phyloP scores from a whole-genome alignment of 2,329 filamentous ascomycete genomes.

The Fusarium siculi region DNA sequence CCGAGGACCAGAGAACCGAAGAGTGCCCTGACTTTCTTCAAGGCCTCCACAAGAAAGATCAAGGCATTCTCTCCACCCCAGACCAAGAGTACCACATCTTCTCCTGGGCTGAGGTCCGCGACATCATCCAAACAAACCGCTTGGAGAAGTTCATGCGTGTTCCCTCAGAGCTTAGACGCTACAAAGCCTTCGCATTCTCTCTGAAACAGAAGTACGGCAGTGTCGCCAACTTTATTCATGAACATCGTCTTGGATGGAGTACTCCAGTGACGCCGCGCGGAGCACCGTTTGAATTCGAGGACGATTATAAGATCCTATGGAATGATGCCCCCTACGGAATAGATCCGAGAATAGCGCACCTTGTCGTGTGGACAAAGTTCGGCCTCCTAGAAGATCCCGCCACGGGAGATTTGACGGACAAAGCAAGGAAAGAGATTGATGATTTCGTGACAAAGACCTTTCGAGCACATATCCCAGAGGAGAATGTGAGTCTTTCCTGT shows the following conservation, averaged over 20 bases:
- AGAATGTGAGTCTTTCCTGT: slow-evolving; percentile 59
- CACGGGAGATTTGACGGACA: slow-evolving; percentile 74
- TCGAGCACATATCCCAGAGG: slow-evolving; percentile 58
- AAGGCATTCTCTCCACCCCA: slow-evolving; percentile 73
- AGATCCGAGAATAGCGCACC: slow-evolving; percentile 79
- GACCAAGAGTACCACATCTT: slow-evolving; percentile 72
- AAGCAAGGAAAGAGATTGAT: slow-evolving; percentile 73
- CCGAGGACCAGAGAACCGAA: slow-evolving; percentile 66
- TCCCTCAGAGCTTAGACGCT: slow-evolving; percentile 81
- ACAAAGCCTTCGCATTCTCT: slow-evolving; percentile 74
- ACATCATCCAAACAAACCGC: slow-evolving; percentile 71
- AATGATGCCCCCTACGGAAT: slow-evolving; percentile 98
- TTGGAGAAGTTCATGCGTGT: slow-evolving; percentile 81
- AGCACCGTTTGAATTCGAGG: slow-evolving; percentile 56
- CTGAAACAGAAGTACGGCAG: slow-evolving; percentile 77
- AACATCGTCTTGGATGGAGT: slow-evolving; percentile 76
- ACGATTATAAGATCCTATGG: slow-evolving; percentile 78
- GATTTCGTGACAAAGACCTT: slow-evolving; percentile 77
- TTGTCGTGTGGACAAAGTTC: slow-evolving; percentile 96
- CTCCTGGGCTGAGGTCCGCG: slow-evolving; percentile 75
- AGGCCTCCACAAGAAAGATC: slow-evolving; percentile 74
- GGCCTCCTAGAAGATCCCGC: slow-evolving; percentile 73
- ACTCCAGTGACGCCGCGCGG: slow-evolving; percentile 50
- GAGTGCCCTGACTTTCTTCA: slow-evolving; percentile 79
- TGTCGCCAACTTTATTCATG: slow-evolving; percentile 80